These are phyloP conservation scores for Zygnema cylindricum DNA, from an alignment of 139 green algal species.

Conservation along the genomic window DNA sequence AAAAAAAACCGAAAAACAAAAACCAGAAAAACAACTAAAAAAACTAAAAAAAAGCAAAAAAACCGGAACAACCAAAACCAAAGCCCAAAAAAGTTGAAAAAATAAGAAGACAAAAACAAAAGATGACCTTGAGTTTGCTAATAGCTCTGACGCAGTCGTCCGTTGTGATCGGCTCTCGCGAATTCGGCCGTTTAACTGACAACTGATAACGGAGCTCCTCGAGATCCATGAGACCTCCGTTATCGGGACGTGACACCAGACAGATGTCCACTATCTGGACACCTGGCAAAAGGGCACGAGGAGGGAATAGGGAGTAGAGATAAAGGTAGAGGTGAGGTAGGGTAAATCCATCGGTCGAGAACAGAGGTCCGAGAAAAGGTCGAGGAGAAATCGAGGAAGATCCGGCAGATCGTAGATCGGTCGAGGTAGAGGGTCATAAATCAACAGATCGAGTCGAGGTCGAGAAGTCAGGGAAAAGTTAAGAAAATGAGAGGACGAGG, in stretches of 20 bases:
- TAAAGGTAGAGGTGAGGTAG: not conserved
- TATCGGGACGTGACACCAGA: conserved; percentile 71
- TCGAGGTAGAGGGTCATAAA: no score
- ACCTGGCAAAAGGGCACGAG: conserved; percentile 30
- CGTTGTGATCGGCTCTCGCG: conserved; percentile 31
- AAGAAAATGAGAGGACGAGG: no score
- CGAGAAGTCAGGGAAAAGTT: no score
- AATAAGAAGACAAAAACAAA: not conserved
- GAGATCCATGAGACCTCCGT: conserved; percentile 88
- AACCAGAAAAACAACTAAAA: not conserved
- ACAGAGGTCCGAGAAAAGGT: no score
- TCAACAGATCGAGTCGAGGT: no score
- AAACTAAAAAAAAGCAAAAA: not conserved
- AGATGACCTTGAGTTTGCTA: conserved; percentile 56
- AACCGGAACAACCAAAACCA: not conserved
- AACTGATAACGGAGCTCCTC: conserved; percentile 65
- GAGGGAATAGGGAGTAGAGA: not conserved
- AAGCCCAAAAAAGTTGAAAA: not conserved
- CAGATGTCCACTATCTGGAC: conserved; percentile 90
- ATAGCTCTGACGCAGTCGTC: conserved; percentile 65
- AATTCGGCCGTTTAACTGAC: conserved; percentile 68
- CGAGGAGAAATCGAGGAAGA: no score
- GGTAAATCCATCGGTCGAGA: no score
- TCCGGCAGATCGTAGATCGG: no score
- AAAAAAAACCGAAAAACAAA: not conserved